Conservation (phyloP, 1,284 basidiomycete species). For the Austroboletus niveus region DNA sequence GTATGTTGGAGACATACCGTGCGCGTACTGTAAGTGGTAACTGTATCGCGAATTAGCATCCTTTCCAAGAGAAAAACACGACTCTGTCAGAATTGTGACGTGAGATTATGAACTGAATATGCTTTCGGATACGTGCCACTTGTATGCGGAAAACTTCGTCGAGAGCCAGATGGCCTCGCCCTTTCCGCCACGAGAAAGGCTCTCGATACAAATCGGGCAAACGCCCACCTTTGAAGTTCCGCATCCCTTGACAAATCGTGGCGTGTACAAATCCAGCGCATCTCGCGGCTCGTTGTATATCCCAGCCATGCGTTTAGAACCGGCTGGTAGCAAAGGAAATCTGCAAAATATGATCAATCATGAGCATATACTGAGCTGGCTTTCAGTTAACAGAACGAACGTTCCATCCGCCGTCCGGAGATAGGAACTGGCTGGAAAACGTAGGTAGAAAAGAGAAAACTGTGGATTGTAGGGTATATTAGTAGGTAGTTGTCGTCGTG, state of each 20-base stretch:
- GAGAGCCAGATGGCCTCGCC: constrained; percentile 65
- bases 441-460: constrained; percentile 61
- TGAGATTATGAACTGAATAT: constrained; percentile 5
- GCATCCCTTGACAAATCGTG: constrained; percentile 71
- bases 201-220: constrained; percentile 75
- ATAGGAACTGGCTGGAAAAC: constrained; percentile 61
- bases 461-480: constrained; percentile 42
- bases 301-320: constrained; percentile 46
- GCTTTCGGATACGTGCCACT: constrained; percentile 50
- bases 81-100: constrained; percentile 16
- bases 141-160: constrained; percentile 80
- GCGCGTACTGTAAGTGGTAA: constrained; percentile 78
- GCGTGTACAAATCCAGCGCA: constrained; percentile 70
- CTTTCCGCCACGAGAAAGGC: constrained; percentile 57
- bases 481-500: constrained; percentile 48
- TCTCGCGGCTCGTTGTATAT: constrained; percentile 55
- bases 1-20: constrained; percentile 49
- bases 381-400: constrained; percentile 22
- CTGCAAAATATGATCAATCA: constrained; percentile 24
- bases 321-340: constrained; percentile 29
- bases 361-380: neutral
- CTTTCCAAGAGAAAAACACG: constrained; percentile 3
- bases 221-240: constrained; percentile 70
- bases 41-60: constrained; percentile 33
- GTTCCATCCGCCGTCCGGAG: constrained; percentile 34